Conservation (phyloP, 805 yeast species). For the Kodamaea leandrae region DNA sequence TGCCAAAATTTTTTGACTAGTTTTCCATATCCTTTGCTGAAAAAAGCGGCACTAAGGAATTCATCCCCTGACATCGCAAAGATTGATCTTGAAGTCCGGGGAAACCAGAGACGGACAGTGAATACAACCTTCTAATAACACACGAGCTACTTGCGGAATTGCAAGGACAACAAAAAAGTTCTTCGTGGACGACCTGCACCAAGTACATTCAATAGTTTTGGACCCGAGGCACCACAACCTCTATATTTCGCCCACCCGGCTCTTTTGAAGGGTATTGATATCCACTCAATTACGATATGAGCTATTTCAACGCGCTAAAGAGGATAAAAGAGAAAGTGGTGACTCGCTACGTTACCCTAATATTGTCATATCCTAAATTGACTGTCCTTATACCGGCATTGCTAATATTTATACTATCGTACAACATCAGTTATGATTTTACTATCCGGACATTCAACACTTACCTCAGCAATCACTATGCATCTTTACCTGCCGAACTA, state of each 20-base stretch:
- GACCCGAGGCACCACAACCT: too few species aligned
- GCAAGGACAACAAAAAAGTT: too few species aligned
- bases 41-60: background rate
- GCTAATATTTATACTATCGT: conserved; percentile 31
- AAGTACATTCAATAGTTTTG: too few species aligned
- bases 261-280: too few species aligned
- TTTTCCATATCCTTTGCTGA: background rate
- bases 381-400: conserved; percentile 32
- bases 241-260: too few species aligned
- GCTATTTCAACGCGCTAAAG: background rate
- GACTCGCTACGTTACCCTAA: conserved; percentile 14
- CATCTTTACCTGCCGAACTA: conserved; percentile 8
- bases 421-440: conserved; percentile 35
- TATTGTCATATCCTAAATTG: conserved; percentile 27
- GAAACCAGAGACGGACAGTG: background rate
- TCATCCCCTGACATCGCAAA: background rate
- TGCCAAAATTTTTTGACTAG: background rate
- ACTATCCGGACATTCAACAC: conserved; percentile 27
- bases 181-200: too few species aligned
- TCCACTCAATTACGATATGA: conserved; percentile 1
- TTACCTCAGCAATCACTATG: conserved; percentile 16
- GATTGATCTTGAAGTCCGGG: background rate
- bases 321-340: conserved; percentile 8
- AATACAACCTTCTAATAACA: too few species aligned
- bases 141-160: too few species aligned